Base-by-base conservation (phyloP, 257 asterid species). In the Solanum rostratum region DNA sequence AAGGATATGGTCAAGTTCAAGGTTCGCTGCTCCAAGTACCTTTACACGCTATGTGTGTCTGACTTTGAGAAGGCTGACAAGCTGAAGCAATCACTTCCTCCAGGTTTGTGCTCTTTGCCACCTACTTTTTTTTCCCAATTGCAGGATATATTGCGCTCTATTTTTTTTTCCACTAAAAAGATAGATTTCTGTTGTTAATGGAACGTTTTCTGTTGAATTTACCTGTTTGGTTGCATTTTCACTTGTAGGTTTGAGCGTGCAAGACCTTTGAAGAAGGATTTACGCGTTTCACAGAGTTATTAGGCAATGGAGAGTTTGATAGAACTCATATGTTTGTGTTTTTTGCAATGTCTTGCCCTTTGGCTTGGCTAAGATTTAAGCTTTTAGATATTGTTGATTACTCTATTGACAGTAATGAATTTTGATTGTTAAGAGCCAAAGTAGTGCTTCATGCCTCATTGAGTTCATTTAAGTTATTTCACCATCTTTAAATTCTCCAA, bases 11-110 rank as follows among this genome's bases (percentile, higher is more conserved):
- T 87, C 62, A 87, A 87, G 52, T 87, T 87, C 88, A 87, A 87
- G 86, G 90, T 87, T 33, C 84, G 88, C 45, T 87, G 90, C 57
- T 87, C 90, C 68, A 87, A 82, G 73, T 87, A 87, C 83, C 90
- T 87, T 15, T 87, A 87, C 90, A 87, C 90, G 1, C 84, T 87
- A 0, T 85, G 86, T 33, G 90, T 87, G 24, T 76, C 80, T 0
- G 90, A 87, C 88, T 82, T 83, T 3, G 90, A 87, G 85, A 87
- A 87, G 88, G 90, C 90, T 46, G 90, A 87, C 83, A 87, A 87
- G 86, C 57, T 87, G 85, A 87, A 87, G 86, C 90, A 87, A n/a
- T 87, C 90, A 30, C 90, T 87, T 55, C 90, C 90, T 20, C 90
- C 90, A 85, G 90, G 90, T 87, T 82, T 6, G 86, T 76, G 24